These are phyloP conservation scores for Piper longum DNA, from an alignment of 164 flowering plant species.

Conservation along the genomic window DNA sequence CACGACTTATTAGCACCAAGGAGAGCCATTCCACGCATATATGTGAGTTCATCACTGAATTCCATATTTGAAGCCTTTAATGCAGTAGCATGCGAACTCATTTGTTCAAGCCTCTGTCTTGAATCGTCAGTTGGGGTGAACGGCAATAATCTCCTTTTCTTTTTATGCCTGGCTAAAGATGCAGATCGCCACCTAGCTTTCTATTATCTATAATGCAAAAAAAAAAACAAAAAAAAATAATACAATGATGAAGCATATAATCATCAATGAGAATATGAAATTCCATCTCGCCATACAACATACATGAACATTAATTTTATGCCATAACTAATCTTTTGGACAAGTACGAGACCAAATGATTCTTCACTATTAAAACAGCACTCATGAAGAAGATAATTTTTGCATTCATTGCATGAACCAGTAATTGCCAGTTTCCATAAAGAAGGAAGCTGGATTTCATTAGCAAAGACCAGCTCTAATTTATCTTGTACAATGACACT, in stretches of 20 bases:
- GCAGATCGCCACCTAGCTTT: conserved; percentile 36
- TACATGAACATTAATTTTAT: background rate
- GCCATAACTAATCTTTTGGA: background rate
- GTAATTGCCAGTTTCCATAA: background rate
- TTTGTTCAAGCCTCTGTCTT: conserved; percentile 33
- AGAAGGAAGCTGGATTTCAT: no score
- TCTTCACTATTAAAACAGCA: background rate
- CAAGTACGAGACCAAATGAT: background rate
- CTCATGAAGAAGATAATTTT: background rate
- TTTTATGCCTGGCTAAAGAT: conserved; percentile 33
- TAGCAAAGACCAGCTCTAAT: no score
- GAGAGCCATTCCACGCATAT: conserved; percentile 50
- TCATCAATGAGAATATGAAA: background rate
- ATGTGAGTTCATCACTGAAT: conserved; percentile 46
- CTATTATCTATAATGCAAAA: conserved; percentile 21
- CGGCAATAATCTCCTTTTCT: conserved; percentile 40
- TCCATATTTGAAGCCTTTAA: conserved; percentile 34
- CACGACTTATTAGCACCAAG: conserved; percentile 45
- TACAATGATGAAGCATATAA: background rate
- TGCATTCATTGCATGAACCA: background rate
- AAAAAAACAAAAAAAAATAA: background rate
- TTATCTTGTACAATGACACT: no score
- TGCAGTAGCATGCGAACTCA: conserved; percentile 64
- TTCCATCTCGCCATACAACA: background rate
- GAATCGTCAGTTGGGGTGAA: conserved; percentile 45